Evolutionary conservation across 2,329 filamentous ascomycete genomes (phyloP).

Genomic region (Ophiostoma montium): DNA sequence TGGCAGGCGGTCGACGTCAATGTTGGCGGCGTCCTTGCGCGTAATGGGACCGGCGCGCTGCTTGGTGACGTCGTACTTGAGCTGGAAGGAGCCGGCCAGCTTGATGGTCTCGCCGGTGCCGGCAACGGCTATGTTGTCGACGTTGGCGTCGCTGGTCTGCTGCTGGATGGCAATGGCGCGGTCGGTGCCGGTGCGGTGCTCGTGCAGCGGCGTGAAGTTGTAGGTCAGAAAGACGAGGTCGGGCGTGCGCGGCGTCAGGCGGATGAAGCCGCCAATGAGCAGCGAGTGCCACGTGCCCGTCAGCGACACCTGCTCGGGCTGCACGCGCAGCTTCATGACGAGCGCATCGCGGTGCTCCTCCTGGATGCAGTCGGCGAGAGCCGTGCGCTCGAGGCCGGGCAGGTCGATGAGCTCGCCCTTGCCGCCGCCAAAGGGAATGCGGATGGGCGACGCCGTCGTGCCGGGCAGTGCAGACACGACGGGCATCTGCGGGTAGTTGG

Average conservation of each 20-base stretch:
- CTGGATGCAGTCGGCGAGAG: conserved; percentile 56
- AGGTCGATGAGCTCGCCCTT: conserved; percentile 88
- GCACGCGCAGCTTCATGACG: conserved; percentile 64
- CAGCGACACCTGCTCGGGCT: conserved; percentile 58
- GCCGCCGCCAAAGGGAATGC: conserved; percentile 74
- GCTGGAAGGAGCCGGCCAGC: conserved; percentile 59
- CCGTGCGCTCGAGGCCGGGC: conserved; percentile 65
- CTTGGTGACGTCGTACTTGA: conserved; percentile 75
- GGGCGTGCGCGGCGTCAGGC: conserved; percentile 62
- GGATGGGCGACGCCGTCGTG: conserved; percentile 89
- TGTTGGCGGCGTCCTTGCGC: conserved; percentile 43
- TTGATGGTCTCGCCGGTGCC: conserved; percentile 43
- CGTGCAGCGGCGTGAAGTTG: conserved; percentile 65
- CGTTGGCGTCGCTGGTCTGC: conserved; percentile 42
- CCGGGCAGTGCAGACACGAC: conserved; percentile 76
- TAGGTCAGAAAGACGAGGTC: conserved; percentile 62
- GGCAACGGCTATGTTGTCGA: conserved; percentile 49
- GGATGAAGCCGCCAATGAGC: conserved; percentile 71
- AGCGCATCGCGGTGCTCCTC: conserved; percentile 51
- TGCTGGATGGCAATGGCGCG: conserved; percentile 66
- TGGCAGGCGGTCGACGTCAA: conserved; percentile 55
- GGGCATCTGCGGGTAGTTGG: conserved; percentile 70
- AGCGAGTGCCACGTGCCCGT: conserved; percentile 61
- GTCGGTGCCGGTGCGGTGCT: conserved; percentile 64
- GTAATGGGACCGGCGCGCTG: conserved; percentile 62